Evolutionary conservation across 2,329 filamentous ascomycete species (phyloP).

Genomic region (Neofusicoccum sp.): DNA sequence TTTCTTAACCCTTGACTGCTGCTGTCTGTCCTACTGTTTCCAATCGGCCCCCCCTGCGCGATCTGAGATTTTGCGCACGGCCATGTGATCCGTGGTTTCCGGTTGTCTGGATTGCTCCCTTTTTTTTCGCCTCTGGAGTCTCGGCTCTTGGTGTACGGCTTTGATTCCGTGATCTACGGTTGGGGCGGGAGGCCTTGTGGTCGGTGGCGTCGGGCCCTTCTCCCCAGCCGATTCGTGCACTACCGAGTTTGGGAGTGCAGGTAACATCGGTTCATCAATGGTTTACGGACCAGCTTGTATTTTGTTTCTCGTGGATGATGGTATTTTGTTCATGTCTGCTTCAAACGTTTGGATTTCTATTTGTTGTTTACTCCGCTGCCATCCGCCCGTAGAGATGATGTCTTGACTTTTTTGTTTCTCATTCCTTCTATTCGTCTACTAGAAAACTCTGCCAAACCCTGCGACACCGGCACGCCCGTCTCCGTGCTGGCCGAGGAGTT

Average conservation of each 20-base stretch:
- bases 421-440: not conserved
- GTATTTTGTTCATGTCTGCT: too few relatives aligned
- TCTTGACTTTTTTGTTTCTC: too few relatives aligned
- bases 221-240: too few relatives aligned
- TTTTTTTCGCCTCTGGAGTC: not conserved
- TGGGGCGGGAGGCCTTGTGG: not conserved
- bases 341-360: too few relatives aligned
- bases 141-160: not conserved
- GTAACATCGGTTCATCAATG: too few relatives aligned
- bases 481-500: constrained; percentile 52
- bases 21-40: not conserved
- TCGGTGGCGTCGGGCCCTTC: not conserved
- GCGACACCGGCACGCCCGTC: constrained; percentile 62
- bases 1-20: not conserved
- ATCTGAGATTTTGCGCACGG: not conserved
- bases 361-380: too few relatives aligned
- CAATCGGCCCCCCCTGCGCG: not conserved
- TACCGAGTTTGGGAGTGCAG: too few relatives aligned
- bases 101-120: not conserved
- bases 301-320: too few relatives aligned
- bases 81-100: not conserved
- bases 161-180: not conserved
- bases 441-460: constrained; percentile 55
- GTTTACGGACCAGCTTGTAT: too few relatives aligned
- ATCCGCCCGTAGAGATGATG: too few relatives aligned